A percentile compares a stretch with the other conserved stretches of the same genome.
These are phyloP conservation scores for Prunus yedoensis DNA, from an alignment of 331 rosid genomes.

Conservation along the genomic window DNA sequence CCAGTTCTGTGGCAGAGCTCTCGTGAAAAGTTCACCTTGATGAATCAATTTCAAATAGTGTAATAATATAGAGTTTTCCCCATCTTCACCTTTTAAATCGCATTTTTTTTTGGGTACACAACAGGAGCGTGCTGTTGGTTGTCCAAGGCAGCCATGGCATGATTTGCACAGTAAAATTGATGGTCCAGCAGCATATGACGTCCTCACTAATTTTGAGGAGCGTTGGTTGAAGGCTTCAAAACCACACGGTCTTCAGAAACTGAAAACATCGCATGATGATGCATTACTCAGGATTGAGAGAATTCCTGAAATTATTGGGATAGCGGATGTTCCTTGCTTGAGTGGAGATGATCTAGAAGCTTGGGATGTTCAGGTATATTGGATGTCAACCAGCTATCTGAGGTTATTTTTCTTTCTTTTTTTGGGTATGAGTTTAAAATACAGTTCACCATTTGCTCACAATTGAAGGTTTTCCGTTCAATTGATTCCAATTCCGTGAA, in stretches of 20 bases:
- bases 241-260: constrained; percentile 39
- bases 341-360: constrained; percentile 47
- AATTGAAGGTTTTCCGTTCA: constrained; percentile 73
- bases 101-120: not conserved
- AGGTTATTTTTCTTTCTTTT: not conserved
- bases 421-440: not conserved
- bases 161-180: constrained; percentile 84
- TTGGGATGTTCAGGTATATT: constrained; percentile 91
- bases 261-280: constrained; percentile 62
- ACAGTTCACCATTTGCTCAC: not conserved
- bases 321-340: constrained; percentile 43
- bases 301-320: constrained; percentile 62
- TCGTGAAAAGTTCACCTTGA: not conserved
- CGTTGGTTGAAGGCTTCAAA: constrained; percentile 75
- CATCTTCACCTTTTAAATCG: not conserved
- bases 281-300: constrained; percentile 61
- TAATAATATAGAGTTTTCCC: not conserved
- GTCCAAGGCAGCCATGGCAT: constrained; percentile 98
- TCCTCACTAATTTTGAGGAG: constrained; percentile 84
- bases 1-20: not conserved
- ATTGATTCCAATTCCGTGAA: constrained; percentile 82
- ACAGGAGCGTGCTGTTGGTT: constrained; percentile 56
- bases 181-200: constrained; percentile 90
- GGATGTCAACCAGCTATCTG: constrained; percentile 1
- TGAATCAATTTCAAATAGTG: not conserved